Conservation (phyloP, 2,329 filamentous ascomycete genomes). For the Colletotrichum spaethianum region DNA sequence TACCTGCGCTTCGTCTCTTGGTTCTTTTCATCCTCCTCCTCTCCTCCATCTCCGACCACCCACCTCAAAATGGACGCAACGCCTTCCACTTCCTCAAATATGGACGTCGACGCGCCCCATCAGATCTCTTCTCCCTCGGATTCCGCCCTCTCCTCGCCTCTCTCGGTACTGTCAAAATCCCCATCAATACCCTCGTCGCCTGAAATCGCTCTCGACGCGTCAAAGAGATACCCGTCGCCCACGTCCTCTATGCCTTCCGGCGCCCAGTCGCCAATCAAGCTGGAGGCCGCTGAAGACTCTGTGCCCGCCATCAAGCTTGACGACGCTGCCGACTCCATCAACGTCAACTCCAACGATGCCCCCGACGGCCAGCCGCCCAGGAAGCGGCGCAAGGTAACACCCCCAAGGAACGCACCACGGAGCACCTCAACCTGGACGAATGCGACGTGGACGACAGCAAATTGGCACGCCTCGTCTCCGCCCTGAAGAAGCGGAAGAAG, state of each 20-base stretch:
- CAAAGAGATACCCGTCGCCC: slow-evolving; percentile 67
- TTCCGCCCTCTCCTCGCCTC: slow-evolving; percentile 65
- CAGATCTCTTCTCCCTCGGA: slow-evolving; percentile 47
- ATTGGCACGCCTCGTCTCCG: slow-evolving; percentile 79
- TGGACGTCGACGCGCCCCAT: slow-evolving; percentile 34
- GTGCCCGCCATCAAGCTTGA: slow-evolving; percentile 48
- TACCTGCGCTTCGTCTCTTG: slow-evolving; percentile 21
- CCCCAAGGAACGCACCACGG: slow-evolving; percentile 80
- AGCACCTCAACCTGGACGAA: slow-evolving; percentile 79
- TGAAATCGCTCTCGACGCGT: slow-evolving; percentile 51
- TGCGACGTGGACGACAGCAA: slow-evolving; percentile 64
- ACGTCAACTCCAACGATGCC: slow-evolving; percentile 62
- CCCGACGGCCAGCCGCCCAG: slow-evolving; percentile 77
- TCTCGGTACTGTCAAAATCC: slow-evolving; percentile 68
- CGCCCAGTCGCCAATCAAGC: slow-evolving; percentile 66
- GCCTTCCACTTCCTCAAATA: slow-evolving; percentile 32
- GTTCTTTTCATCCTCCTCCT: slow-evolving; percentile 15
- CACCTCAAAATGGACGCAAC: slow-evolving; percentile 34
- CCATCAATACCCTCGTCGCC: slow-evolving; percentile 66
- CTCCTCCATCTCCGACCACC: slow-evolving; percentile 24
- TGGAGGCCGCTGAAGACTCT: slow-evolving; percentile 53
- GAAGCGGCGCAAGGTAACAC: slow-evolving; percentile 80
- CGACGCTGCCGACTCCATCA: slow-evolving; percentile 39
- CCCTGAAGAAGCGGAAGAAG: slow-evolving; percentile 90
- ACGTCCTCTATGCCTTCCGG: slow-evolving; percentile 60